phyloP scores from a whole-genome alignment of 2,329 filamentous ascomycete species.

The Monilinia polystroma region DNA sequence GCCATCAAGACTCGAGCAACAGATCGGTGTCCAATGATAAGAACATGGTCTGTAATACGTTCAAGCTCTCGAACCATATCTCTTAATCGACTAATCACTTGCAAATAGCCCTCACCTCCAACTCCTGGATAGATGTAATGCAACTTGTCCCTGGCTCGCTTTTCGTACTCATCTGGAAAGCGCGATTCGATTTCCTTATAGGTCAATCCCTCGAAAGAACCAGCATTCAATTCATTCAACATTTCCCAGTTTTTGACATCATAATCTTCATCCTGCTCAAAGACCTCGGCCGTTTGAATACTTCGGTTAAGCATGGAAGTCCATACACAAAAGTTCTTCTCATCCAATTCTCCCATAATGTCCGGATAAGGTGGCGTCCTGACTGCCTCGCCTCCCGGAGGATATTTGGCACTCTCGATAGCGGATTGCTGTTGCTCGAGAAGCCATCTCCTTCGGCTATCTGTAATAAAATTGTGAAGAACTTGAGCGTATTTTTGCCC shows the following conservation, averaged over 20 bases:
- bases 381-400: slow-evolving; percentile 79
- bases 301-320: slow-evolving; percentile 94
- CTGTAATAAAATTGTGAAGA: slow-evolving; percentile 79
- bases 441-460: slow-evolving; percentile 79
- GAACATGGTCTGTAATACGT: slow-evolving; percentile 91
- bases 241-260: slow-evolving; percentile 98
- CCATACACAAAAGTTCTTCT: slow-evolving; percentile 97
- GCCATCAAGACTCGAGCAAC: slow-evolving; percentile 90
- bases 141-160: slow-evolving; percentile 81
- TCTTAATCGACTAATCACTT: slow-evolving; percentile 91
- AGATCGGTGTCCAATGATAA: slow-evolving; percentile 89
- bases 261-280: slow-evolving; percentile 87
- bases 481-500: slow-evolving; percentile 77
- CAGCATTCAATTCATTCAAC: slow-evolving; percentile 94
- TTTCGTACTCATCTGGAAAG: slow-evolving; percentile 76
- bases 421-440: slow-evolving; percentile 74
- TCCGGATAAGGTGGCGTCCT: slow-evolving; percentile 94
- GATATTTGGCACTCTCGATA: slow-evolving; percentile 69
- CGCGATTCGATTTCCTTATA: slow-evolving; percentile 84
- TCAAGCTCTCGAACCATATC: slow-evolving; percentile 97
- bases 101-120: slow-evolving; percentile 92
- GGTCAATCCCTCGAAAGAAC: slow-evolving; percentile 90
- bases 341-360: slow-evolving; percentile 64
- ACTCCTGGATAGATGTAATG: slow-evolving; percentile 96
- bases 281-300: slow-evolving; percentile 83